Evolutionary conservation across 106 monocot species (phyloP).

Genomic region (Dactylorhiza incarnata): DNA sequence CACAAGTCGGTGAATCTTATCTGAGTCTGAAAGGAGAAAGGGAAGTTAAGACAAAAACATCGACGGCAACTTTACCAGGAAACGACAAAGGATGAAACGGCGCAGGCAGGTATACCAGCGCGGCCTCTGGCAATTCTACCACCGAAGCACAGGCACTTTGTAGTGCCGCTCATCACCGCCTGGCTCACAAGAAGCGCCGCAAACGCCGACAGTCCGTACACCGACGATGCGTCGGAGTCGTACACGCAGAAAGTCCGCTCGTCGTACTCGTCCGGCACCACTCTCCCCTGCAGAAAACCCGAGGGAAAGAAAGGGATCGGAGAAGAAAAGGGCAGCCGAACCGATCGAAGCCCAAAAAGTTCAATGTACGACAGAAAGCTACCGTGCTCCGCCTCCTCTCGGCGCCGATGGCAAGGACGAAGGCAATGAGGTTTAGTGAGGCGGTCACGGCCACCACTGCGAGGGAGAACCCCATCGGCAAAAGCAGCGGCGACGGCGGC

Average conservation of each 20-base stretch:
- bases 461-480: conserved; percentile 42
- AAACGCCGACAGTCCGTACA: conserved; percentile 82
- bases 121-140: conserved; percentile 14
- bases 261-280: conserved; percentile 92
- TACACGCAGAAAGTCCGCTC: conserved; percentile 74
- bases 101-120: conserved; percentile 30
- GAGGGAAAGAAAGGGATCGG: not conserved
- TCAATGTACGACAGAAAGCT: not conserved
- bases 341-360: not conserved
- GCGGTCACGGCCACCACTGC: conserved; percentile 28
- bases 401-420: conserved; percentile 89
- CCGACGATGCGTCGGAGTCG: conserved; percentile 80
- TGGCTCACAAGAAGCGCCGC: conserved; percentile 60
- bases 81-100: conserved; percentile 40
- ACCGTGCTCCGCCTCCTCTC: conserved; percentile 86
- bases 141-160: conserved; percentile 72
- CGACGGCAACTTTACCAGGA: conserved; percentile 45
- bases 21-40: not conserved
- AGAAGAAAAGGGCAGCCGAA: not conserved
- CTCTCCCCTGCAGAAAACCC: conserved; percentile 49
- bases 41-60: not conserved
- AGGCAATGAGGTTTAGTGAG: conserved; percentile 72
- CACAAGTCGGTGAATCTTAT: not conserved
- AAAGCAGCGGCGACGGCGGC: too few relatives aligned
- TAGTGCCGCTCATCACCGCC: conserved; percentile 30